Conservation (phyloP, 768 basidiomycete genomes). For the Mycena chlorophos region DNA sequence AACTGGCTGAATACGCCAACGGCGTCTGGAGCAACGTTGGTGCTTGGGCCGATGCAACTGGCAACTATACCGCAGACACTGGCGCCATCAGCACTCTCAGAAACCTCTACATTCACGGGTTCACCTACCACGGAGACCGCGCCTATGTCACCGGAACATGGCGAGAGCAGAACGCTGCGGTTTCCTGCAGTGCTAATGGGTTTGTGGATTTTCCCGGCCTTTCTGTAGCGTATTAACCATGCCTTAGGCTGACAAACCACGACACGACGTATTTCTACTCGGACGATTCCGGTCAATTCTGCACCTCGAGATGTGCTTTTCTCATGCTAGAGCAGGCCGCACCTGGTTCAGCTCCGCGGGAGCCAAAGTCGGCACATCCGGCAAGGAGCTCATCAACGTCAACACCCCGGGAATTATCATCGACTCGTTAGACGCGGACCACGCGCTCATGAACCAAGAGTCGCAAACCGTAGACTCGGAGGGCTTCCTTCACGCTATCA, state of each 20-base stretch:
- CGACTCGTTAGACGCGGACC: constrained; percentile 46
- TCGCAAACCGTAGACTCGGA: constrained; percentile 47
- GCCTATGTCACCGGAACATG: constrained; percentile 49
- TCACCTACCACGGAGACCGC: constrained; percentile 39
- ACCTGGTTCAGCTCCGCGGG: constrained; percentile 48
- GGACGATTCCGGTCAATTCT: constrained; percentile 40
- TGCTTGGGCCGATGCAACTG: constrained; percentile 46
- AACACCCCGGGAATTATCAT: constrained; percentile 45
- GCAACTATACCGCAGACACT: constrained; percentile 44
- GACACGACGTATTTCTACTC: constrained; percentile 50
- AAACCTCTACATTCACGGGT: constrained; percentile 51
- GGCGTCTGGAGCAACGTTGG: constrained; percentile 47
- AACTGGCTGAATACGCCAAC: constrained; percentile 45
- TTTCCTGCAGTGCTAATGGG: constrained; percentile 45
- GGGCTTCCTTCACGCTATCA: constrained; percentile 46
- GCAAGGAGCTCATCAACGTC: constrained; percentile 42
- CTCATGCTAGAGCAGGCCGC: constrained; percentile 31
- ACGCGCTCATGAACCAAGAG: constrained; percentile 55
- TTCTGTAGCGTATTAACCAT: too few species aligned
- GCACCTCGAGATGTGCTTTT: neutral
- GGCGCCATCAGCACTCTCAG: constrained; percentile 42
- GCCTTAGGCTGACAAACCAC: constrained; percentile 47
- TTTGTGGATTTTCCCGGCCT: too few species aligned
- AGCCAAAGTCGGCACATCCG: constrained; percentile 39
- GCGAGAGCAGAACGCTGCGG: constrained; percentile 45